These are phyloP conservation scores for Blastobotrys parvus DNA, from an alignment of 805 yeast genomes.

Conservation along the genomic window DNA sequence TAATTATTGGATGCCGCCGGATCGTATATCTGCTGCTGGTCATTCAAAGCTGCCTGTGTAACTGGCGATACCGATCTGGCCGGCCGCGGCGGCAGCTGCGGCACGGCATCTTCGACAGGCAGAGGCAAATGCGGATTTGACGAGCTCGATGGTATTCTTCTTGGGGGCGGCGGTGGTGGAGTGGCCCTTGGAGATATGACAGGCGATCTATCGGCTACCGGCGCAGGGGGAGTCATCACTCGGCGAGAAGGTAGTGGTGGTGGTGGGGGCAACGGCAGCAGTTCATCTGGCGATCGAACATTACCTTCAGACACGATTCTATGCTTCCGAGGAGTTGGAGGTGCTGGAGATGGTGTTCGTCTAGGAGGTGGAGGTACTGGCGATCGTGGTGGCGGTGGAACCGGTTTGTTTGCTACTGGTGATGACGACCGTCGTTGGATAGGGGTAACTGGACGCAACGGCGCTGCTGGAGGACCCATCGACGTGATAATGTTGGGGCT, in stretches of 20 bases:
- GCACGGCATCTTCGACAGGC: constrained; percentile 1
- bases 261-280: not conserved
- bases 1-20: no score
- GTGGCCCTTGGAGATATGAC: not conserved
- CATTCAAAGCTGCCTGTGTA: not conserved
- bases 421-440: not conserved
- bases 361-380: not conserved
- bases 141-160: not conserved
- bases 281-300: not conserved
- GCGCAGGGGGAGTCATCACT: not conserved
- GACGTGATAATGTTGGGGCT: not conserved
- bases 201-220: not conserved
- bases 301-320: no score
- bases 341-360: not conserved
- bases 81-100: constrained; percentile 1
- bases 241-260: constrained; percentile 1
- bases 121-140: constrained; percentile 4
- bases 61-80: not conserved
- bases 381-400: constrained; percentile 9
- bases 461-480: constrained; percentile 3
- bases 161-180: constrained; percentile 2
- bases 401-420: constrained; percentile 1
- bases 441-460: constrained; percentile 1
- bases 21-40: no score
- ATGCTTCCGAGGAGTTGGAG: no score